These are phyloP conservation scores for Eimeria brunetti DNA, from an alignment of 169 alveolate species.

Conservation along the genomic window DNA sequence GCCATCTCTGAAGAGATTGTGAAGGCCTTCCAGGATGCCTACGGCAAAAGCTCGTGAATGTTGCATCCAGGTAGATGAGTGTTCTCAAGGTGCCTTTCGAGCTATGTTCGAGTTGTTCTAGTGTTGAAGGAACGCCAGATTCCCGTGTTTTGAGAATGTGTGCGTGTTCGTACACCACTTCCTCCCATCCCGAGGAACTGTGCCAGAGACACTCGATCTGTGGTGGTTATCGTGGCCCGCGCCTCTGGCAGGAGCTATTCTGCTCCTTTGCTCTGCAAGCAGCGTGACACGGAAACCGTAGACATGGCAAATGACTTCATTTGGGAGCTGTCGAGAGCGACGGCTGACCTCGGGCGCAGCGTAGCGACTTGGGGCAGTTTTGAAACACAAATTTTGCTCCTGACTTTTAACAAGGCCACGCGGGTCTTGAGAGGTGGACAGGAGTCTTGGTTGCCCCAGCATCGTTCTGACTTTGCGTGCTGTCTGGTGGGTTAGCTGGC, in stretches of 20 bases:
- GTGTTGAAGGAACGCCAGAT: not conserved
- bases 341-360: conserved; percentile 48
- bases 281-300: conserved; percentile 20
- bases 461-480: not conserved
- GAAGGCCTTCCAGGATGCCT: not conserved
- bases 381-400: not conserved
- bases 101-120: not conserved
- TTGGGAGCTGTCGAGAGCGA: conserved; percentile 34
- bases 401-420: not conserved
- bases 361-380: conserved; percentile 18
- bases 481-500: conserved; percentile 7
- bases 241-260: conserved; percentile 14
- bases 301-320: conserved; percentile 32
- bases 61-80: not conserved
- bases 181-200: not conserved
- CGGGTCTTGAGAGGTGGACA: conserved; percentile 19
- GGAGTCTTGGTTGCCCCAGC: conserved; percentile 21
- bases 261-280: conserved; percentile 1
- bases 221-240: not conserved
- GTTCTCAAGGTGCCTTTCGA: not conserved
- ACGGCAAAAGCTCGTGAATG: not conserved
- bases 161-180: conserved; percentile 2
- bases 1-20: conserved; percentile 23
- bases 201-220: not conserved
- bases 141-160: conserved; percentile 17